Conservation (phyloP, 2,329 filamentous ascomycete species). For the Hortaea sp. region DNA sequence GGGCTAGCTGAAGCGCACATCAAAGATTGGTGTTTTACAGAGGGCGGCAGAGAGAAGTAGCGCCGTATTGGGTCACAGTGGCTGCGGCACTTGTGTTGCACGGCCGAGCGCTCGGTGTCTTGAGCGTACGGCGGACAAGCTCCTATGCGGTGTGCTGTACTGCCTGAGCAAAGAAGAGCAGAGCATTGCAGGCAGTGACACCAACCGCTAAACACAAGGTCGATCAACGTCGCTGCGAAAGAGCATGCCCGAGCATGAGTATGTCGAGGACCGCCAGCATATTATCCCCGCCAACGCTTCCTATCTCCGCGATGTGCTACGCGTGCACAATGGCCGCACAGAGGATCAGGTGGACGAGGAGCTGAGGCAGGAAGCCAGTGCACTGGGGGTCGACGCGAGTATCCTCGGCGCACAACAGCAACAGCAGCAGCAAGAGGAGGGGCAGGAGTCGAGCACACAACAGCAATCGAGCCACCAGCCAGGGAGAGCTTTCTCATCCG, state of each 20-base stretch:
- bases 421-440: conserved; percentile 3
- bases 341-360: conserved; percentile 20
- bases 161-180: background rate
- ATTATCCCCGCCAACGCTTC: conserved; percentile 6
- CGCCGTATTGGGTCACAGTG: too few species aligned
- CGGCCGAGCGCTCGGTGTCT: too few species aligned
- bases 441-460: background rate
- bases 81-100: too few species aligned
- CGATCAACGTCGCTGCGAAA: background rate
- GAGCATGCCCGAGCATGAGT: background rate
- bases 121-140: background rate
- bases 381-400: conserved; percentile 16
- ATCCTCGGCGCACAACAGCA: conserved; percentile 1
- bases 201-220: background rate
- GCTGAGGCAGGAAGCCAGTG: conserved; percentile 17
- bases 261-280: background rate
- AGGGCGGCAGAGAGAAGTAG: too few species aligned
- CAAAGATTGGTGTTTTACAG: too few species aligned
- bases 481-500: conserved; percentile 4
- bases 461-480: background rate
- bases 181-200: too few species aligned
- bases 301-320: conserved; percentile 21
- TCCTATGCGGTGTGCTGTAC: background rate
- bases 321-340: conserved; percentile 18
- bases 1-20: too few species aligned